A percentile compares a stretch with the other conserved stretches of the same genome.
phyloP scores from a whole-genome alignment of 2,329 filamentous ascomycete species.

The Penicillium crustosum region DNA sequence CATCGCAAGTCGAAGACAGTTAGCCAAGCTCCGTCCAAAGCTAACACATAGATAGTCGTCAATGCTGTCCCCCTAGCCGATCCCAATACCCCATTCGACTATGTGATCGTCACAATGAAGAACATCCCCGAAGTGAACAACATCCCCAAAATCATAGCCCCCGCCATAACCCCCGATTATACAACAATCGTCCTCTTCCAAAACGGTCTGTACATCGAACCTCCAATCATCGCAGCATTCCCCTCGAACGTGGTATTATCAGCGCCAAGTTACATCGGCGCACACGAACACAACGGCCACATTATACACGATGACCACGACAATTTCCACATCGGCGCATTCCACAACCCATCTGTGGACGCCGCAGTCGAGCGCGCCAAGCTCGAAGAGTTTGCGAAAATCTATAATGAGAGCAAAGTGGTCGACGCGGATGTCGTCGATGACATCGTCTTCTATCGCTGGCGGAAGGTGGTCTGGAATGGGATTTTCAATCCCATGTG shows the following conservation, averaged over 20 bases:
- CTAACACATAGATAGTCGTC: conserved; percentile 40
- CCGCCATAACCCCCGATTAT: conserved; percentile 52
- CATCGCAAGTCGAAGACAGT: not conserved
- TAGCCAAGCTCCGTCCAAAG: not conserved
- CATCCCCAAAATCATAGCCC: conserved; percentile 26
- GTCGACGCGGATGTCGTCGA: conserved; percentile 41
- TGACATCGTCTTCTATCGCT: conserved; percentile 30
- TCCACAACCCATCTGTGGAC: conserved; percentile 34
- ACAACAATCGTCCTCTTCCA: conserved; percentile 60
- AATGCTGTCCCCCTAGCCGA: conserved; percentile 48
- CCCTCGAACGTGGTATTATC: conserved; percentile 55
- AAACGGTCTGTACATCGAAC: conserved; percentile 65
- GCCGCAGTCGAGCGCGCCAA: not conserved
- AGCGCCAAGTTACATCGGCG: conserved; percentile 55
- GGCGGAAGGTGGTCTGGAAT: conserved; percentile 50
- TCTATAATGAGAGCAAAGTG: conserved; percentile 53
- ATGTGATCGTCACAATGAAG: conserved; percentile 60
- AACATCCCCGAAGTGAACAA: conserved; percentile 54
- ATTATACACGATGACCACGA: conserved; percentile 58
- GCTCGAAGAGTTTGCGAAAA: conserved; percentile 44
- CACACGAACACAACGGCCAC: conserved; percentile 51
- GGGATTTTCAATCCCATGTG: conserved; percentile 56
- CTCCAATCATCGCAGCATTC: conserved; percentile 52
- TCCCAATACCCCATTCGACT: conserved; percentile 48
- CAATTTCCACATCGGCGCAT: conserved; percentile 52